Evolutionary conservation across 129 eudicot genomes (phyloP), one percentile per base, ranked within the genome.

Genomic region (Flaveria brownii): DNA sequence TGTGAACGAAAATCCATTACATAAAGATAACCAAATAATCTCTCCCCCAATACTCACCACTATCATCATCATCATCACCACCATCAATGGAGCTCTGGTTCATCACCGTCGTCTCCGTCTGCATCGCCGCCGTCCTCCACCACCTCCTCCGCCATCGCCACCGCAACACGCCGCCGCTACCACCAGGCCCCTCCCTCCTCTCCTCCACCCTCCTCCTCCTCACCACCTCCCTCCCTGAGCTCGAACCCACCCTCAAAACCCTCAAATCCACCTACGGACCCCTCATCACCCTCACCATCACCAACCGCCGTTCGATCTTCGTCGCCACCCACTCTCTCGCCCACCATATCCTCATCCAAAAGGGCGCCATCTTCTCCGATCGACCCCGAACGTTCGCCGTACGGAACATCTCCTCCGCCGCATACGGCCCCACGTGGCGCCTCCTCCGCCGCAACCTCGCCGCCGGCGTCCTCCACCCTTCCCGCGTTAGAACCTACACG

Each of bases 291-390:
- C 76, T 90, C 9, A n/a, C 9, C 22, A 45, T 86, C 56, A 89
- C 84, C 45, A 42, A 62, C 1, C 83, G 77, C 1, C 61, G 75
- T 13, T 13, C 79, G 1, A 80, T 90, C 30, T 84, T 88, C 57
- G 71, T 90, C 15, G 43, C 47, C 15, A 70, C 63, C 39, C 89
- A 72, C 50, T 67, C 89, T 20, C 80, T 86, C 14, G 85, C 87
- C 26, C 88, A 90, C 81, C 50, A 70, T 0, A 77, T 89, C 43
- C 89, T 90, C 6, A 68, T 90, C 46, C 83, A 84, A 25, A 77
- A 86, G 25, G 91, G 96, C 14, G 82, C 88, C 52, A 16, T 87
- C 33, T 87, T 85, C 79, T 64, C 90, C 45, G 89, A 83, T 79
- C 85, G 92, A 36, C 96, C 86, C 0, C 47, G 10, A 15, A 28